Evolutionary conservation across 345 rosid genomes (phyloP).

Genomic region (Alliaria petiolata): DNA sequence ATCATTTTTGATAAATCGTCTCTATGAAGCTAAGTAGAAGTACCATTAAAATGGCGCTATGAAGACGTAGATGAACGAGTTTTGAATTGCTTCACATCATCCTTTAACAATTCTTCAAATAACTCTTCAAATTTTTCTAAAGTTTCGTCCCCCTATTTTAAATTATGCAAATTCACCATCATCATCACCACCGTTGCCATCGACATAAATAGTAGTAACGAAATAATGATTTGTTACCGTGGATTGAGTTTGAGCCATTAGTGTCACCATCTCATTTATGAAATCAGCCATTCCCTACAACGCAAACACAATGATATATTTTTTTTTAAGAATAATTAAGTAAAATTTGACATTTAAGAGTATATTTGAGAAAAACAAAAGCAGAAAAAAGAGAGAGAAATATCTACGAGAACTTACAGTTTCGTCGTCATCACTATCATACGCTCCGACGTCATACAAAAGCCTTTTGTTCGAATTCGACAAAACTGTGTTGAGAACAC

Average conservation of each 20-base stretch:
- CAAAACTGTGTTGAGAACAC: slow-evolving; percentile 54
- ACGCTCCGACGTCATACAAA: slow-evolving; percentile 82
- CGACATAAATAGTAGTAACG: background rate
- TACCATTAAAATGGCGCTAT: background rate
- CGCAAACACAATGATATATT: background rate
- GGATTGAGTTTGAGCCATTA: slow-evolving; percentile 34
- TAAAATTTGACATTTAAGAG: background rate
- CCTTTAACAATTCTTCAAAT: slow-evolving; percentile 25
- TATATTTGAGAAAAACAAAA: no score
- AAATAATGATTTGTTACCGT: slow-evolving; percentile 17
- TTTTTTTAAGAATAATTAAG: background rate
- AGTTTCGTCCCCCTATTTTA: slow-evolving; percentile 28
- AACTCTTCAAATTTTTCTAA: slow-evolving; percentile 27
- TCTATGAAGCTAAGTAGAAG: background rate
- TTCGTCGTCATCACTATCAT: slow-evolving; percentile 83
- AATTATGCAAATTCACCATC: background rate
- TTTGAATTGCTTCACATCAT: slow-evolving; percentile 18
- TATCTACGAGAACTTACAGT: background rate
- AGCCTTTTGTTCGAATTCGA: slow-evolving; percentile 80
- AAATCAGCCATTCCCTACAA: slow-evolving; percentile 37
- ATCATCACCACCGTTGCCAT: background rate
- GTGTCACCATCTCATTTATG: slow-evolving; percentile 31
- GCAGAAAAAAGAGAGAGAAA: background rate
- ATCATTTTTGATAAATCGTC: background rate
- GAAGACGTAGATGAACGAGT: slow-evolving; percentile 11